Evolutionary conservation across 768 basidiomycete genomes (phyloP).

Genomic region (Crepidotus variabilis): DNA sequence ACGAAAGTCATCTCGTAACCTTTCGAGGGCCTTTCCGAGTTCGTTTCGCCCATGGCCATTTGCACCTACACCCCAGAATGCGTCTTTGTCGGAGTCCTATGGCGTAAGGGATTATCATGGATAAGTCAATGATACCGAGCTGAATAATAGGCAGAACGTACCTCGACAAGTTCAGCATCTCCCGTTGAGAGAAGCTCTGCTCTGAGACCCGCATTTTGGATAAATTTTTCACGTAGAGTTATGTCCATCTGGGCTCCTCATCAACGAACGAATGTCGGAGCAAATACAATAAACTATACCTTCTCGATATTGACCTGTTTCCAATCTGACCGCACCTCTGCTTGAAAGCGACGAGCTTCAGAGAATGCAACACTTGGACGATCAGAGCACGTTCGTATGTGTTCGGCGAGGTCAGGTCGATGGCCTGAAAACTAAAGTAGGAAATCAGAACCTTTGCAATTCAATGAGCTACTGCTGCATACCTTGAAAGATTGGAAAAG

Average conservation of each 20-base stretch:
- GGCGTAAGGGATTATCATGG: too few species aligned
- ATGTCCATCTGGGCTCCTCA: conserved; percentile 52
- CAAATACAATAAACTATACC: conserved; percentile 27
- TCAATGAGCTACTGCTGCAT: conserved; percentile 2
- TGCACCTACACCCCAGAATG: conserved; percentile 71
- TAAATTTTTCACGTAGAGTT: conserved; percentile 62
- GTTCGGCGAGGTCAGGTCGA: conserved; percentile 60
- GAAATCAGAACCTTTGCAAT: neutral
- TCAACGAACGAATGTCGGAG: neutral
- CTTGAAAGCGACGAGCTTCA: conserved; percentile 60
- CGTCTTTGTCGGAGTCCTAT: conserved; percentile 67
- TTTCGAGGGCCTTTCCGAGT: conserved; percentile 64
- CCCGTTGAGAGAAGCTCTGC: conserved; percentile 60
- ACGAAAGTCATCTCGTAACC: conserved; percentile 54
- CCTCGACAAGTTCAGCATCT: conserved; percentile 66
- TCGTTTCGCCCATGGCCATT: conserved; percentile 69
- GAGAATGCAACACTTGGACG: conserved; percentile 60
- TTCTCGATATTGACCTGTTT: conserved; percentile 58
- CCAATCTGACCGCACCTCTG: conserved; percentile 62
- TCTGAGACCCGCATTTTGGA: conserved; percentile 58
- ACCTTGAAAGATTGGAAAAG: conserved; percentile 75
- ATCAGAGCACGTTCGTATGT: conserved; percentile 59
- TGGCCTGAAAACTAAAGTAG: conserved; percentile 49
- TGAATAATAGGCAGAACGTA: too few species aligned
- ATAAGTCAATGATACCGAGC: too few species aligned